A percentile compares a stretch with the other conserved stretches of the same genome.
phyloP scores from a whole-genome alignment of 805 yeast species.

The Lipomyces yamadae region DNA sequence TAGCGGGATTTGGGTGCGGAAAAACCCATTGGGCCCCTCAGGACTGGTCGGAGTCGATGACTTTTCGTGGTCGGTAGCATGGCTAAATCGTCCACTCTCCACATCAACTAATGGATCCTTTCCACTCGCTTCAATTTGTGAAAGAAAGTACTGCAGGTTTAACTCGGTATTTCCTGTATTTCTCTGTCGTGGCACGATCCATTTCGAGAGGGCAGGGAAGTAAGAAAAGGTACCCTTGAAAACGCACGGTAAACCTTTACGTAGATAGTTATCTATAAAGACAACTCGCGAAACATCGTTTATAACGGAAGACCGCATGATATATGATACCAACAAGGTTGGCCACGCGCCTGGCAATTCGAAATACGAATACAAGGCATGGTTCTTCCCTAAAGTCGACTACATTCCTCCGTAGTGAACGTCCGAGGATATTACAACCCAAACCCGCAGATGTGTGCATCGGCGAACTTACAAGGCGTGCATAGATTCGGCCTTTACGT shows the following conservation, averaged over 20 bases:
- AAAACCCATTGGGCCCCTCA: slow-evolving; percentile 11
- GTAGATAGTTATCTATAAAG: slow-evolving; percentile 13
- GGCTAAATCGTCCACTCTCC: slow-evolving; percentile 22
- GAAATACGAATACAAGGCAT: not conserved
- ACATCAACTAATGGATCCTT: slow-evolving; percentile 33
- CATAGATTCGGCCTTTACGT: too few relatives aligned
- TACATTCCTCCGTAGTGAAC: too few relatives aligned
- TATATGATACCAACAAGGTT: not conserved
- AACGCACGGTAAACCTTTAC: slow-evolving; percentile 18
- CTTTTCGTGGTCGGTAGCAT: not conserved
- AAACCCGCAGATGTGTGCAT: too few relatives aligned
- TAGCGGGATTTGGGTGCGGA: slow-evolving; percentile 30
- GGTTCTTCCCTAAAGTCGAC: too few relatives aligned
- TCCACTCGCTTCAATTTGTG: slow-evolving; percentile 14
- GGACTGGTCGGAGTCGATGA: not conserved
- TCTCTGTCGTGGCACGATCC: slow-evolving; percentile 8
- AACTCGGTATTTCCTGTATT: not conserved
- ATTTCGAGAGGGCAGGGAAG: slow-evolving; percentile 24
- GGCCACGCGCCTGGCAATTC: not conserved
- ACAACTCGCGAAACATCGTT: slow-evolving; percentile 9
- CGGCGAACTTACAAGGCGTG: too few relatives aligned
- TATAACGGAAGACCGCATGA: slow-evolving; percentile 13
- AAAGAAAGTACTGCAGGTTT: slow-evolving; percentile 13
- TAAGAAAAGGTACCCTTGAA: slow-evolving; percentile 14
- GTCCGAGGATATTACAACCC: too few relatives aligned